phyloP scores from a whole-genome alignment of 495 filamentous ascomycete genomes.

The Coniosporium apollinis region DNA sequence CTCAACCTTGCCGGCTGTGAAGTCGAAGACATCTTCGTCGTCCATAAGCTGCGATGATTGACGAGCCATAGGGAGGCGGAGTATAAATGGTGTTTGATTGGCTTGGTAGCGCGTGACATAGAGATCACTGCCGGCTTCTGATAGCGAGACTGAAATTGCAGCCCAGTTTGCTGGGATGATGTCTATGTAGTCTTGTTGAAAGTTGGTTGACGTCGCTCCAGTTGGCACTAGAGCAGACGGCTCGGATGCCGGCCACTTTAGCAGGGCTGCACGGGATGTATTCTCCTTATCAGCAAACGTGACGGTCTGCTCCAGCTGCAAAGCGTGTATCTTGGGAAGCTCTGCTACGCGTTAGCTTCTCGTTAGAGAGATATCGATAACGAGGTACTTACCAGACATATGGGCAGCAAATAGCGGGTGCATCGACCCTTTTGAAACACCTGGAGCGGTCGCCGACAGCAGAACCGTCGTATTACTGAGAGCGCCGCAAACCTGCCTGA shows the following conservation, averaged over 20 bases:
- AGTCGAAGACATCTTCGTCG: constrained; percentile 61
- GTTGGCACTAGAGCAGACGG: constrained; percentile 20
- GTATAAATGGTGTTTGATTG: constrained; percentile 58
- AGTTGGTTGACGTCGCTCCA: constrained; percentile 30
- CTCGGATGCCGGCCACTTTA: constrained; percentile 29
- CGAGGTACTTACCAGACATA: constrained; percentile 29
- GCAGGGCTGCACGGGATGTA: constrained; percentile 17
- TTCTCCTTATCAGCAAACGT: constrained; percentile 28
- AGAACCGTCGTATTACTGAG: constrained; percentile 47
- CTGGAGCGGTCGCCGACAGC: constrained; percentile 39
- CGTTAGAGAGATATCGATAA: neutral
- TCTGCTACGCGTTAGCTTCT: constrained; percentile 26
- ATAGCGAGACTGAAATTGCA: constrained; percentile 68
- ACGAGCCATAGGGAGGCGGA: constrained; percentile 68
- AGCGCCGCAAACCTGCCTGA: constrained; percentile 38
- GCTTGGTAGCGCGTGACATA: constrained; percentile 62
- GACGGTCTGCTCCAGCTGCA: constrained; percentile 40
- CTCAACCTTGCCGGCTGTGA: constrained; percentile 57
- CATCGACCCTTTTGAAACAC: constrained; percentile 26
- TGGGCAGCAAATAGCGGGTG: constrained; percentile 40
- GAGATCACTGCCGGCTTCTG: constrained; percentile 63
- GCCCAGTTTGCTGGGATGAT: constrained; percentile 74
- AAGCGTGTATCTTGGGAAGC: constrained; percentile 40
- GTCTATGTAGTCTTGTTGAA: constrained; percentile 57
- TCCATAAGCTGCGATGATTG: constrained; percentile 66